These are phyloP conservation scores for Mikania micrantha DNA, from an alignment of 129 eudicot species.

Conservation along the genomic window DNA sequence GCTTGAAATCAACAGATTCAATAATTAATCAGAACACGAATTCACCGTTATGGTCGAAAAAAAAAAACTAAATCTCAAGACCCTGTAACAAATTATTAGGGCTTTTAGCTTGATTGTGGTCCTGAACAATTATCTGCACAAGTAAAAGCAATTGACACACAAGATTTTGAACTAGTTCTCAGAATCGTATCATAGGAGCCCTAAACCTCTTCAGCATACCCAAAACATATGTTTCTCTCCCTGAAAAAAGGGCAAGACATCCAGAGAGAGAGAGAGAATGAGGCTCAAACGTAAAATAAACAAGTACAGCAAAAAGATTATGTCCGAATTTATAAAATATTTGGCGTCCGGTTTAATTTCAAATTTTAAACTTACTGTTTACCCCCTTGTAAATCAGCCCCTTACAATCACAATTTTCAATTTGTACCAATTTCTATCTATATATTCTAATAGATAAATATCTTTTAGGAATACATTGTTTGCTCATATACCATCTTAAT, in stretches of 20 bases:
- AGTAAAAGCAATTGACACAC: not conserved
- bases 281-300: not conserved
- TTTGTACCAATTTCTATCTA: too few species aligned
- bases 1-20: not conserved
- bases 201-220: constrained; percentile 5
- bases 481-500: too few species aligned
- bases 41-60: not conserved
- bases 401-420: too few species aligned
- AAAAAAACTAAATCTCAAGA: constrained; percentile 23
- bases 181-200: constrained; percentile 13
- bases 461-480: too few species aligned
- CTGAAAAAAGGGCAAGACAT: constrained; percentile 1
- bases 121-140: constrained; percentile 10
- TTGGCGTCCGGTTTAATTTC: constrained; percentile 27
- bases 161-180: not conserved
- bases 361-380: not conserved
- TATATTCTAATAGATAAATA: too few species aligned
- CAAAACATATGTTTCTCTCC: constrained; percentile 13
- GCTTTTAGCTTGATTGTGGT: constrained; percentile 16
- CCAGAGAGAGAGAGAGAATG: constrained; percentile 6
- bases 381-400: too few species aligned
- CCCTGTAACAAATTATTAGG: constrained; percentile 9
- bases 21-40: not conserved
- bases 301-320: constrained; percentile 5
- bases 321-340: constrained; percentile 19